Base-by-base conservation (phyloP, 495 filamentous ascomycete genomes). In the Xylaria intraflava region DNA sequence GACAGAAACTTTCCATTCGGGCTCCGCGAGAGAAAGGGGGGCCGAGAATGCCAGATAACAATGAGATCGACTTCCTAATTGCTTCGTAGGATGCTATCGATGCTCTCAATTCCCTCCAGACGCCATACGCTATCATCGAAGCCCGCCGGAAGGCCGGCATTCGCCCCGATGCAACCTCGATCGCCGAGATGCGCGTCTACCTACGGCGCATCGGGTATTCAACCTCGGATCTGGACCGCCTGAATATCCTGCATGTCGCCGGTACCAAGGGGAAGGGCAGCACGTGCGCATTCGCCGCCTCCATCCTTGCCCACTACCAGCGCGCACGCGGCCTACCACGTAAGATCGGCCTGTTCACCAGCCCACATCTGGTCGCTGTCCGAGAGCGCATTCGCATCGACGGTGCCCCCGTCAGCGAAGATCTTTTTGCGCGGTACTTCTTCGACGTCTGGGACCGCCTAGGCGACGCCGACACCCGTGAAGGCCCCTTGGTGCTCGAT, bases 231-330 rank as follows among this genome's bases (percentile, higher is more conserved):
- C 79, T 96, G 50, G 78, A 88, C 57, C 73, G 72, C 3, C 71
- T 96, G 31, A 90, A 90, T 58, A 74, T 83, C 27, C 71, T 95
- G 11, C 91, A 96, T 62, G 83, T 96, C 19, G 86, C 90, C 11
- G 91, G 91, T 35, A 95, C 90, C 11, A 96, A 96, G 73, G 91
- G 91, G 53, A 96, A 96, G 71, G 91, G 91, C 33, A 85, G 83
- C 49, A 88, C 85, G 12, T 87, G 84, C 60, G 82, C 86, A 39
- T 88, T 87, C 56, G 74, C 77, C 51, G 75, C 76, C 46, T 82
- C 78, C 5, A 78, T 84, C 44, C 70, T 78, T 61, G 47, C 70
- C 49, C 58, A 69, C 47, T 66, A 72, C 61, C 60, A 69, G 48
- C 55, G 58, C 24, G 33, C 67, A 23, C 53, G 65, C 60, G 44